These are phyloP conservation scores for Aspergillus coremiiformis DNA, from an alignment of 495 filamentous ascomycete genomes.

Conservation along the genomic window DNA sequence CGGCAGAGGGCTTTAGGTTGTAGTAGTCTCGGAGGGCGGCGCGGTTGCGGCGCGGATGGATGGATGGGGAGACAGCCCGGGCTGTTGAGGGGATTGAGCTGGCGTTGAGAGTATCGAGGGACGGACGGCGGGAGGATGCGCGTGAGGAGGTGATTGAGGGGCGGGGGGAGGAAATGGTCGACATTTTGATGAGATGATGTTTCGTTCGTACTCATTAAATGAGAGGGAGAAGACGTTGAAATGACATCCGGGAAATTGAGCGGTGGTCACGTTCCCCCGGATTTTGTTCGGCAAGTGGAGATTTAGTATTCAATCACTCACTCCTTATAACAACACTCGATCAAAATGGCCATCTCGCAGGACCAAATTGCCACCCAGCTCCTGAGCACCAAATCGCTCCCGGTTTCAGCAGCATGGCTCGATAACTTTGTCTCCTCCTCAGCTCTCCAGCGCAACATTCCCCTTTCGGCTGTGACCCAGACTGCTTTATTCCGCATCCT, in stretches of 20 bases:
- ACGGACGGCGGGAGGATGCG: constrained; percentile 67
- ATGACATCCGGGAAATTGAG: neutral
- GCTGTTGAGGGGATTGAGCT: constrained; percentile 39
- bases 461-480: constrained; percentile 63
- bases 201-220: neutral
- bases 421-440: constrained; percentile 32
- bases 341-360: constrained; percentile 29
- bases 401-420: constrained; percentile 39
- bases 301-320: neutral
- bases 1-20: constrained; percentile 58
- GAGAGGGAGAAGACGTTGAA: neutral
- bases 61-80: constrained; percentile 41
- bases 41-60: constrained; percentile 56
- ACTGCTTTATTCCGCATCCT: constrained; percentile 79
- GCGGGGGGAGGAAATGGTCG: constrained; percentile 66
- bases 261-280: constrained; percentile 24
- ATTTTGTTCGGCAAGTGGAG: neutral
- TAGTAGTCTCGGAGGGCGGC: constrained; percentile 92
- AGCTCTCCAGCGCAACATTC: constrained; percentile 44
- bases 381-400: constrained; percentile 34
- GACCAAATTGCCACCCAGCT: constrained; percentile 41
- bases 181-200: constrained; percentile 52
- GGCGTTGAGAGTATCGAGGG: constrained; percentile 56
- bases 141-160: constrained; percentile 63
- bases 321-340: neutral